Base-by-base conservation (phyloP, 116 monocot species). In the Phalaenopsis hybrid region DNA sequence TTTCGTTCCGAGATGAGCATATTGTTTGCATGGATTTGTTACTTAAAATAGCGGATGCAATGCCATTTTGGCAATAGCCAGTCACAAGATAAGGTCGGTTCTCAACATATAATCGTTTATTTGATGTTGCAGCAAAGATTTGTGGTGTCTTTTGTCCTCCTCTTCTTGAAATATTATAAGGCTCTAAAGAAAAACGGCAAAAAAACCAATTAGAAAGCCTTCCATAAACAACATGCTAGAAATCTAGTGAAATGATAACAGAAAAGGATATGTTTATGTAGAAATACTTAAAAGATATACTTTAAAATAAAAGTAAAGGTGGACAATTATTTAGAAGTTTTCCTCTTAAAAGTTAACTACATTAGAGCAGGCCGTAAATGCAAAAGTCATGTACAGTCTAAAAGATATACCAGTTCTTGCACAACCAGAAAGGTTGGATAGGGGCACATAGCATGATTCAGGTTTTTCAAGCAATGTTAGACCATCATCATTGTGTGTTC, bases 71-170 rank as follows among this genome's bases (percentile, higher is more conserved):
- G 41, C 79, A 55, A 81, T 77, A 87, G 49, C 93, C 95, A 81
- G 88, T 85, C 43, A 95, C 93, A 44, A 99, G 72, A 86, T 93
- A 88, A 46, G 99, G 99, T 41, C 46, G 80, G 84, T 95, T 95
- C 85, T 99, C 93, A 20, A 95, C 82, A 86, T 85, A 99, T 76
- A 86, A 85, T 70, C 91, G 84, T 81, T 99, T 99, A 50, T 85
- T 78, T 69, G 93, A 93, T 85, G 95, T 89, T 78, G 99, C 87
- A 82, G 86, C 85, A 83, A 95, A 85, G 52, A 87, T 85, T 78
- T 95, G 92, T 5, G 95, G 93, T 79, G 93, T 92, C 82, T 88
- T 93, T 83, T 91, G 93, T 73, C 93, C 93, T 81, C 92, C 89
- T 82, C 95, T 90, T 59, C 92, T 83, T 81, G 80, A 81, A 72